These are phyloP conservation scores for Pichia cactophila DNA, from an alignment of 1,139 yeast genomes.

Conservation along the genomic window DNA sequence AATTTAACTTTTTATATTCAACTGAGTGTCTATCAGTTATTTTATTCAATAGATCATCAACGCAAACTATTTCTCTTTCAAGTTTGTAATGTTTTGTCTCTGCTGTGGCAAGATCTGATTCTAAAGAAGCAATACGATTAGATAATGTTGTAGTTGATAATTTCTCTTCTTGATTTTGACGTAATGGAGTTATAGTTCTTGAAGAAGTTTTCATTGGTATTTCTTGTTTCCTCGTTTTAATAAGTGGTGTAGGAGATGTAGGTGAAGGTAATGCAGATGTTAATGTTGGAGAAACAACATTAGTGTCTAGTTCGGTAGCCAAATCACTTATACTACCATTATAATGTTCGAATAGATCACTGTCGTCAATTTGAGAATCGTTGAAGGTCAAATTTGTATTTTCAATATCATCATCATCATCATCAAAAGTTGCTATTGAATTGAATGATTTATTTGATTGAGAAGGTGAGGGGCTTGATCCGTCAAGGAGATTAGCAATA, in stretches of 20 bases:
- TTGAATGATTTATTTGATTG: not conserved
- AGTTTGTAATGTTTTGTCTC: constrained; percentile 22
- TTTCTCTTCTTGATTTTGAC: constrained; percentile 8
- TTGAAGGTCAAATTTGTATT: not conserved
- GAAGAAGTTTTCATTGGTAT: constrained; percentile 13
- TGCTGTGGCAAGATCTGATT: constrained; percentile 15
- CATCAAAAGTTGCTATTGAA: constrained; percentile 15
- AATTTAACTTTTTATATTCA: constrained; percentile 23
- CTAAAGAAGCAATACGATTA: constrained; percentile 17
- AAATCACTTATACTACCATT: constrained; percentile 13
- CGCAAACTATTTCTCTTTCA: constrained; percentile 26
- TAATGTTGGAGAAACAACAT: not conserved
- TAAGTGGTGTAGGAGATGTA: constrained; percentile 4
- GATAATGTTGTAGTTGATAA: constrained; percentile 1
- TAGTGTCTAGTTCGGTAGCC: constrained; percentile 4
- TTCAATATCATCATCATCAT: constrained; percentile 3
- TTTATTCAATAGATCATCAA: constrained; percentile 19
- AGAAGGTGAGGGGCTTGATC: not conserved
- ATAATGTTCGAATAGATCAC: constrained; percentile 13
- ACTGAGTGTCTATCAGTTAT: constrained; percentile 16
- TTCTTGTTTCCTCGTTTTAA: constrained; percentile 8
- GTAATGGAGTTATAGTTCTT: constrained; percentile 19
- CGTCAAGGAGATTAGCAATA: not conserved
- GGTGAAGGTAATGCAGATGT: not conserved
- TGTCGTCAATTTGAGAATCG: constrained; percentile 1